Evolutionary conservation across 176 grass and related monocot species (phyloP), one percentile per base, ranked within the genome.

Genomic region (Juncus effusus): DNA sequence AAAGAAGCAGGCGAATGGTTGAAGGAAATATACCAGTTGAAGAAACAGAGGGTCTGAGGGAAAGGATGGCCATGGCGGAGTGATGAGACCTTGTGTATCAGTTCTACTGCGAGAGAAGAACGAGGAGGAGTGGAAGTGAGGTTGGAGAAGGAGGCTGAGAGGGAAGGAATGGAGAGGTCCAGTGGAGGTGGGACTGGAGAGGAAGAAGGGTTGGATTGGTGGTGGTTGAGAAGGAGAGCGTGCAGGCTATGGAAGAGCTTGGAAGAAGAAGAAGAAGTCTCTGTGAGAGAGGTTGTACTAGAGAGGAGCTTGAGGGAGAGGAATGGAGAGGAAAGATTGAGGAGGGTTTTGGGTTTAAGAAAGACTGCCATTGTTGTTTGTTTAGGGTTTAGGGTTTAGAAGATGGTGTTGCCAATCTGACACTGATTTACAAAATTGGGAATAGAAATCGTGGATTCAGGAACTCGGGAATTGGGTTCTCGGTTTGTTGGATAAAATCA

Each of bases 61-160:
- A 99, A 74, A 7, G 88, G 94, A 5, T 83, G 74, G 58, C 88
- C 88, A 14, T 80, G 85, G 64, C 59, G 85, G 64, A 92, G 82
- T 8, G 61, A 71, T 28, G 84, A 84, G 51, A 86, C 75, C 59
- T 82, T 88, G 63, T 65, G 77, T 74, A 93, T 49, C 61, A 92
- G 78, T 4, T 64, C 60, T 10, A 80, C 49, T 47, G 82, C 55
- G 44, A 92, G 56, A 51, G 77, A 67, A 54, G 82, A 59, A 0
- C 67, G 36, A 28, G 82, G 78, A 60, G 82, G 64, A 13, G 51
- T 73, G 36, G 92, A 68, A 7, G 81, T 65, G 19, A 91, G 77
- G 56, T 53, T 13, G 15, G 74, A 61, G 54, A 96, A 61, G 4
- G 77, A 44, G 9, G 61, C 7, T 0, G 78, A 59, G 19, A 89